Evolutionary conservation across 2,329 filamentous ascomycete species (phyloP).

Genomic region (Fulvia fulva): DNA sequence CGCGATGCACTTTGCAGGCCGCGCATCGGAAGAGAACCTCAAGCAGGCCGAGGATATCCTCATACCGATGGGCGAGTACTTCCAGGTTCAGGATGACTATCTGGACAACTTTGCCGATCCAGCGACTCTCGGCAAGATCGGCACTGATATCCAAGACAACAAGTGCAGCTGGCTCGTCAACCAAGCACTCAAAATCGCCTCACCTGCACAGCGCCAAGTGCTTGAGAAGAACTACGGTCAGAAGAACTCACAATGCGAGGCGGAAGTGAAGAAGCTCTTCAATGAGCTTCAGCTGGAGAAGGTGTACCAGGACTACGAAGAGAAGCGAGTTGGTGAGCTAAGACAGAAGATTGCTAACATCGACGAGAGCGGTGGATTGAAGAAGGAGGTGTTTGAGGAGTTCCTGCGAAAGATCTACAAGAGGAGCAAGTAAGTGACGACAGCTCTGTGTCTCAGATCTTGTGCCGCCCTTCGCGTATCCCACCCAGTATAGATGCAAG

Average conservation of each 20-base stretch:
- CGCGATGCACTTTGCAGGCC: conserved; percentile 77
- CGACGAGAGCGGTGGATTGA: conserved; percentile 83
- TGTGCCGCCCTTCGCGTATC: too few relatives aligned
- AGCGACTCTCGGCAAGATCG: conserved; percentile 93
- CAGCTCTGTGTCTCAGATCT: too few relatives aligned
- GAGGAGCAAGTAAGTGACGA: conserved; percentile 72
- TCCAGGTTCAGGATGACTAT: conserved; percentile 98
- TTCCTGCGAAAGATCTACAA: conserved; percentile 98
- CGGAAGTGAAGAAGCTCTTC: conserved; percentile 82
- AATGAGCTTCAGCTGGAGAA: conserved; percentile 79
- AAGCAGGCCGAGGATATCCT: conserved; percentile 86
- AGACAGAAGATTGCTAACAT: conserved; percentile 69
- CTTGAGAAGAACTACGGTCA: conserved; percentile 91
- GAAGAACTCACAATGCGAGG: conserved; percentile 81
- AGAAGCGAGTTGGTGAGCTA: conserved; percentile 77
- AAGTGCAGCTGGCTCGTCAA: conserved; percentile 99
- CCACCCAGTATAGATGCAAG: too few relatives aligned
- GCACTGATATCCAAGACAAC: conserved; percentile 98
- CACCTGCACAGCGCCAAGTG: conserved; percentile 77
- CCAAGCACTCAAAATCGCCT: conserved; percentile 77
- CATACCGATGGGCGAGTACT: conserved; percentile 97
- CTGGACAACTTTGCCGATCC: conserved; percentile 96
- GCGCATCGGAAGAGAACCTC: conserved; percentile 83
- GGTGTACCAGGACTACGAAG: conserved; percentile 84
- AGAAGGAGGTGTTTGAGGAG: conserved; percentile 81